These are phyloP conservation scores for Dipteronia dyeriana DNA, from an alignment of 345 rosid genomes.

Conservation along the genomic window DNA sequence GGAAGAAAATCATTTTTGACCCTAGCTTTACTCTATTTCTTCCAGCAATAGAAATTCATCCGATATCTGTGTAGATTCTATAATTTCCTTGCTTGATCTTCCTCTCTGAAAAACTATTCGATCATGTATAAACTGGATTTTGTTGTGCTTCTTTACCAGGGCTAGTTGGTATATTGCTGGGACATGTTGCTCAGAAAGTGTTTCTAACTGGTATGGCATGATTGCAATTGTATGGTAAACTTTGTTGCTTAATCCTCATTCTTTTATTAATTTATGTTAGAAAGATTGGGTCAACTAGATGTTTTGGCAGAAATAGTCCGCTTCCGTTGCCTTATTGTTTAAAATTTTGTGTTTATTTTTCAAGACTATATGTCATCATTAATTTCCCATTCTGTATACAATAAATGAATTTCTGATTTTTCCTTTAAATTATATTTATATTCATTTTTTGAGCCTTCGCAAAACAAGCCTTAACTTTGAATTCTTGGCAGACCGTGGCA, in stretches of 20 bases:
- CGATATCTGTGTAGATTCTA: not conserved
- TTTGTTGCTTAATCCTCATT: not conserved
- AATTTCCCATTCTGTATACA: not conserved
- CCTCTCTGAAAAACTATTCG: too few relatives aligned
- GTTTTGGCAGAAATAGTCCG: not conserved
- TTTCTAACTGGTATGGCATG: slow-evolving; percentile 65
- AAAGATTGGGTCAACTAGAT: not conserved
- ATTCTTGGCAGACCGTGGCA: slow-evolving; percentile 53
- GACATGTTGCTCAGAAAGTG: slow-evolving; percentile 62
- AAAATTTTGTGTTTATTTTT: not conserved
- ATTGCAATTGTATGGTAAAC: not conserved
- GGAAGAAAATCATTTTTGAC: not conserved
- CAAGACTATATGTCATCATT: not conserved
- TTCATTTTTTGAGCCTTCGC: not conserved
- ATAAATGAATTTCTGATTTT: not conserved
- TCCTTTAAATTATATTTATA: not conserved
- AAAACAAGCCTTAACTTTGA: not conserved
- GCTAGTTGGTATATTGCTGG: slow-evolving; percentile 71
- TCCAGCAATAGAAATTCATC: not conserved
- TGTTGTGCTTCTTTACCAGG: slow-evolving; percentile 45
- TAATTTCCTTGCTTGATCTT: not conserved
- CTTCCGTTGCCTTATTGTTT: not conserved
- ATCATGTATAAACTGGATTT: not conserved
- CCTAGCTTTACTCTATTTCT: not conserved
- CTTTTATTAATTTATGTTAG: not conserved